Percentiles rank a stretch among this genome's conserved stretches.
Evolutionary conservation across 1,139 yeast genomes (phyloP).

Genomic region (Candida freyschussii): DNA sequence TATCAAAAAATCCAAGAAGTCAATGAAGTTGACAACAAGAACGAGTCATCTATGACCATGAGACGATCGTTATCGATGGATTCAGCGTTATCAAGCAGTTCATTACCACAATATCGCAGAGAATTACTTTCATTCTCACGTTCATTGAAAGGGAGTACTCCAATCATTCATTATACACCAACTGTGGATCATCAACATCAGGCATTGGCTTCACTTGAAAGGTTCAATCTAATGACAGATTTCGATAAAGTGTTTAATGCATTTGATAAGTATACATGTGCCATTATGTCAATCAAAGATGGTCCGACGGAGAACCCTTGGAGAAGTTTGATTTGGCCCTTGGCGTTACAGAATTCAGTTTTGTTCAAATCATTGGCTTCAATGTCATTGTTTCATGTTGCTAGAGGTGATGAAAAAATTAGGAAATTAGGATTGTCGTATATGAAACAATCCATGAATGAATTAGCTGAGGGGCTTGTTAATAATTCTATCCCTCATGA

Average conservation of each 20-base stretch:
- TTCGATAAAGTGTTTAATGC: conserved; percentile 30
- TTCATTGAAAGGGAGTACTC: conserved; percentile 6
- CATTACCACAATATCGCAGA: conserved; percentile 21
- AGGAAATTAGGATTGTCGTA: conserved; percentile 48
- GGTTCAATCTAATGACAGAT: conserved; percentile 15
- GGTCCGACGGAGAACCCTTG: conserved; percentile 66
- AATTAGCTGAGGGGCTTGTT: conserved; percentile 53
- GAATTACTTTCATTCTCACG: conserved; percentile 18
- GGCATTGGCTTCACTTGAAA: conserved; percentile 9
- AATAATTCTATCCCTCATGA: conserved; percentile 50
- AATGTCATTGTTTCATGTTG: conserved; percentile 61
- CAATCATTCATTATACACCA: conserved; percentile 1
- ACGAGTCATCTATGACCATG: no score
- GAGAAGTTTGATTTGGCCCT: conserved; percentile 54
- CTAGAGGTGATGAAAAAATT: conserved; percentile 40
- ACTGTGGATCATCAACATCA: conserved; percentile 3
- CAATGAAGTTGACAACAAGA: conserved; percentile 5
- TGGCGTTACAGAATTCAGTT: conserved; percentile 49
- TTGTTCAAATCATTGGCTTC: conserved; percentile 59
- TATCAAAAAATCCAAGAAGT: conserved; percentile 7
- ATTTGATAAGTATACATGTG: conserved; percentile 49
- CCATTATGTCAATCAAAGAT: conserved; percentile 58
- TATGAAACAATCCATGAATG: conserved; percentile 57
- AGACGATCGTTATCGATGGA: conserved; percentile 20
- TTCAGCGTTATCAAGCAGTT: conserved; percentile 15